phyloP scores from a whole-genome alignment of 495 filamentous ascomycete species.

The Talaromyces wortmannii region DNA sequence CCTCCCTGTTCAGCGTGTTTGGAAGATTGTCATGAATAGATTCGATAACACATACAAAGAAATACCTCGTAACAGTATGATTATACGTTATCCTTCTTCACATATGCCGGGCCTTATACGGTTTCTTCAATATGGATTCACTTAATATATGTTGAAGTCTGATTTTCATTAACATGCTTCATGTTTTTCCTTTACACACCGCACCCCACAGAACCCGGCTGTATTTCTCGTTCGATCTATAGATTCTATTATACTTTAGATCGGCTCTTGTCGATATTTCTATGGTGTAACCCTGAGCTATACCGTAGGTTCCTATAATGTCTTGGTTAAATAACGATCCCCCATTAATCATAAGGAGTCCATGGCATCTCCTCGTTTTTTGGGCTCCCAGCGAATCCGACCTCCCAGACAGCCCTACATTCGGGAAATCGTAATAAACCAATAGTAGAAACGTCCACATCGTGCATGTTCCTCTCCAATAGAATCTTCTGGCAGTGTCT shows the following conservation, averaged over 20 bases:
- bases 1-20: neutral
- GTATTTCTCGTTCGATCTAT: neutral
- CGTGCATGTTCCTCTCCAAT: conserved; percentile 3
- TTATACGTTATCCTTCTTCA: neutral
- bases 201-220: neutral
- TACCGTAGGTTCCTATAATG: neutral
- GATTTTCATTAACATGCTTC: neutral
- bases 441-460: neutral
- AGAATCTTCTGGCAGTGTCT: conserved; percentile 16
- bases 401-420: neutral
- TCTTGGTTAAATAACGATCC: neutral
- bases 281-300: neutral
- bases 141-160: neutral
- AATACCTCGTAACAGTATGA: neutral
- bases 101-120: neutral
- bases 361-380: neutral
- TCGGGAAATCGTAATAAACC: neutral
- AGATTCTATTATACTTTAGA: too few relatives aligned
- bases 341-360: neutral
- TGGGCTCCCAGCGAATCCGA: neutral
- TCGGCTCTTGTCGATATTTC: too few relatives aligned
- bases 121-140: neutral
- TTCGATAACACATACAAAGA: neutral
- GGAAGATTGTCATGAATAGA: neutral
- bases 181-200: neutral